These are phyloP conservation scores for Chlamydomonas sp. DNA, from an alignment of 139 green algal species.

Conservation along the genomic window DNA sequence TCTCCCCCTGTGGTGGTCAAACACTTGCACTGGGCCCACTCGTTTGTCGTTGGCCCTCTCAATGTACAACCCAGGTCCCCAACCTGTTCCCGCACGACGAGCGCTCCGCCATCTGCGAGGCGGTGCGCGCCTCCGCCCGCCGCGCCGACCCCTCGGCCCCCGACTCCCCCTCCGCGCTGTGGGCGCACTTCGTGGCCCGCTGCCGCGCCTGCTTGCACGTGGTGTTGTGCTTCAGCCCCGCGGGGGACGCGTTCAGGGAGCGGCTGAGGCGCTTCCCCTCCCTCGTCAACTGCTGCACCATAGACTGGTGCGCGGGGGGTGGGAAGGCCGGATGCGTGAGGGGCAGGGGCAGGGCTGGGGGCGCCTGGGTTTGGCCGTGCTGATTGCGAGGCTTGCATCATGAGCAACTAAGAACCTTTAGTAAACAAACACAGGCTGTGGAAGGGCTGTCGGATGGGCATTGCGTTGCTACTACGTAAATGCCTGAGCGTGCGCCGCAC, in stretches of 20 bases:
- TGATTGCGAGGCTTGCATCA: no score
- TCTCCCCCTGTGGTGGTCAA: neutral
- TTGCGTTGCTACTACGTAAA: no score
- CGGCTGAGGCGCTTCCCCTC: conserved; percentile 65
- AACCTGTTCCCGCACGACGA: conserved; percentile 85
- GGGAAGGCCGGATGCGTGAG: no score
- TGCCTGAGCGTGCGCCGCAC: no score
- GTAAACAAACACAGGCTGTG: no score
- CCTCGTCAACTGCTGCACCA: conserved; percentile 76
- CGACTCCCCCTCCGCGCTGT: conserved; percentile 47
- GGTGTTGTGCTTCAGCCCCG: conserved; percentile 72
- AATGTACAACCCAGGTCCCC: conserved; percentile 55
- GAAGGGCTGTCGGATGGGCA: no score
- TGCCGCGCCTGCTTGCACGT: conserved; percentile 77
- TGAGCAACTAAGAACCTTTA: no score
- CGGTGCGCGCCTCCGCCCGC: conserved; percentile 25
- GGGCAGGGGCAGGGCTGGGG: neutral
- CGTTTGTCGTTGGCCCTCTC: neutral
- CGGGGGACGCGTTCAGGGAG: conserved; percentile 73
- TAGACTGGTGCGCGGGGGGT: conserved; percentile 43
- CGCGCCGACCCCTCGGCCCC: neutral
- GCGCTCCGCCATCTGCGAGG: conserved; percentile 64
- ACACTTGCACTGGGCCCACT: neutral
- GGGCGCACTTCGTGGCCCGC: conserved; percentile 66
- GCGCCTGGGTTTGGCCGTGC: no score